These are phyloP conservation scores for Saccharomyces hybrid DNA, from an alignment of 1,139 yeast genomes.

Conservation along the genomic window DNA sequence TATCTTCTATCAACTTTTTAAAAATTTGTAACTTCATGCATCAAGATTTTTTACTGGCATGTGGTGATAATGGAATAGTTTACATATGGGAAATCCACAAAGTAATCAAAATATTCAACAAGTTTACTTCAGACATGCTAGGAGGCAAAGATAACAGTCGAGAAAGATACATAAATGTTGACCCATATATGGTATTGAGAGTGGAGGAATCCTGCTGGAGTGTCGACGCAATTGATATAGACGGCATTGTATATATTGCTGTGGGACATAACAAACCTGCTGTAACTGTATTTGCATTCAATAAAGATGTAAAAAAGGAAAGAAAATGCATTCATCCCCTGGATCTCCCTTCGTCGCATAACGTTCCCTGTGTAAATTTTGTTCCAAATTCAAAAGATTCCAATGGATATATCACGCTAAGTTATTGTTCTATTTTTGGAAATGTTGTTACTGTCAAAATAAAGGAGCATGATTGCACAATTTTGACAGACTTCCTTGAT, in stretches of 20 bases:
- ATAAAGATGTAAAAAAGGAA: background rate
- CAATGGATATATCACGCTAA: constrained; percentile 11
- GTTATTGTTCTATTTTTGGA: constrained; percentile 19
- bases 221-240: constrained; percentile 15
- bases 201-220: constrained; percentile 22
- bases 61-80: constrained; percentile 12
- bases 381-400: constrained; percentile 9
- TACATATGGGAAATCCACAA: constrained; percentile 9
- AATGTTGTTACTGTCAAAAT: constrained; percentile 11
- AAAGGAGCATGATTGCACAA: constrained; percentile 2
- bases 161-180: background rate
- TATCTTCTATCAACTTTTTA: constrained; percentile 11
- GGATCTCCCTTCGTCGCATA: constrained; percentile 13
- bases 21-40: constrained; percentile 13
- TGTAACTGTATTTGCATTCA: constrained; percentile 14
- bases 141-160: background rate
- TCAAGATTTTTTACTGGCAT: constrained; percentile 14
- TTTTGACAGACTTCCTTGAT: constrained; percentile 8
- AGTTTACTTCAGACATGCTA: background rate
- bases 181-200: constrained; percentile 11
- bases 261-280: constrained; percentile 23
- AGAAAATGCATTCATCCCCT: background rate
- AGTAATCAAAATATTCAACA: constrained; percentile 2
- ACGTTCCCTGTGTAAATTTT: constrained; percentile 18
- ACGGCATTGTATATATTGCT: constrained; percentile 13